Evolutionary conservation across 2,329 filamentous ascomycete species (phyloP), one percentile per base, ranked within the genome.

Genomic region (Trichoderma sp.): DNA sequence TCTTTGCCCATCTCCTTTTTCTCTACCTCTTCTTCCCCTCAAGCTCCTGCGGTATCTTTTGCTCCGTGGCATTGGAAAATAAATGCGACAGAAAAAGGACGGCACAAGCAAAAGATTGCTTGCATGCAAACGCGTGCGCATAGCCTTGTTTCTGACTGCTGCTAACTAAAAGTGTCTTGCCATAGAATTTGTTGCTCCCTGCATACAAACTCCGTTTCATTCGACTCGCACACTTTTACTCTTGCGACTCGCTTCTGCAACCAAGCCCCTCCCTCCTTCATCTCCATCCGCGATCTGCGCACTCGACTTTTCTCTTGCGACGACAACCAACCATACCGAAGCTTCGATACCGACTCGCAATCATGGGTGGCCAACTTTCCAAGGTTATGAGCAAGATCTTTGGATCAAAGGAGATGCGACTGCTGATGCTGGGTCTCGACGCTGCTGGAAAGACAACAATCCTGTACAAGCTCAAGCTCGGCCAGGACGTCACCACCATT

Each of bases 381-480:
- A 97, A 97, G 85, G 90, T 97, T 84, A 94, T 97, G 90, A 92
- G 93, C 83, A 97, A 96, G 90, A 93, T 98, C 86, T 98, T 97
- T 86, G 95, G 95, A 83, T 97, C 95, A 75, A 97, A 97, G 87
- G 95, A 98, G 85, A 97, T 98, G 94, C 92, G 95, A 78, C 90
- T 99, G 80, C 86, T 98, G 79, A 99, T 99, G 96, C 87, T 99
- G 76, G 96, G 96, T 76, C 89, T 98, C 76, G 96, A 99, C 83
- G 96, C 96, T 74, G 96, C 96, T 74, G 96, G 96, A 86, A 99
- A 99, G 87, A 99, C 96, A 59, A 98, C 96, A 68, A 98, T 98
- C 78, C 90, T 99, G 71, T 99, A 98, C 88, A 98, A 97, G 87
- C 88, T 99, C 79, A 98, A 98, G 88, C 90, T 98, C 70, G 94